Base-by-base conservation (phyloP, 1,284 basidiomycete species). In the Cutaneotrichosporon cutaneum region DNA sequence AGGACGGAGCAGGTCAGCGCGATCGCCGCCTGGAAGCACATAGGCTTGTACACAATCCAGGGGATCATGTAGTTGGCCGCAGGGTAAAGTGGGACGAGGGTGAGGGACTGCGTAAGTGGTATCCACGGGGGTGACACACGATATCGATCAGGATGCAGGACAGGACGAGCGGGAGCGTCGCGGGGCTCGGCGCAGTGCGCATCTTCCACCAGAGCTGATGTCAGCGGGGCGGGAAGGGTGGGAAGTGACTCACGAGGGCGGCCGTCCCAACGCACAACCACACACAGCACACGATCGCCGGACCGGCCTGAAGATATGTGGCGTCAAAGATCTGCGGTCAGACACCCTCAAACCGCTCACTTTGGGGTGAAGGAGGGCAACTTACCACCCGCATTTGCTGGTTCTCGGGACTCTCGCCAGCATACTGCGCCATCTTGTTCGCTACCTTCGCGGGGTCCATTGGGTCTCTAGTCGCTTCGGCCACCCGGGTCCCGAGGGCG, bases 161-260 rank as follows among this genome's bases (percentile, higher is more conserved):
- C 7, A 80, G 60, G 6, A 80, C 78, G 10, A 77, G 56, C 0
- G 77, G 72, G 57, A 79, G 75, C 1, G 77, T 78, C 10, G 73
- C 74, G 0, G 78, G 77, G 57, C 73, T 74, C 6, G 78, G 78
- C 50, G 74, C 71, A 0, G 77, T 80, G 11, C 70, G 66, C 50
- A 78, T 56, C 59, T 80, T 80, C 68, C 73, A 74, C 75, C 75
- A 76, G 3, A 78, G 70, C 66, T 72, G 44, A 2, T 45, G 54
- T 59, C 21, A 58, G 45, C 30, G 16, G n/a, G 10, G 21, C 18
- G 35, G 33, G 13, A 33, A 30, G 4, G 4, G n/a, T n/a, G 35
- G 39, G 22, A 32, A 64, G 18, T n/a, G 18, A 42, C 73, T 63
- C 53, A 77, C 73, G 10, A 75, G 62, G 13, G 68, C 60, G 1